Base-by-base conservation (phyloP, 1,284 basidiomycete genomes). In the Malassezia equina region DNA sequence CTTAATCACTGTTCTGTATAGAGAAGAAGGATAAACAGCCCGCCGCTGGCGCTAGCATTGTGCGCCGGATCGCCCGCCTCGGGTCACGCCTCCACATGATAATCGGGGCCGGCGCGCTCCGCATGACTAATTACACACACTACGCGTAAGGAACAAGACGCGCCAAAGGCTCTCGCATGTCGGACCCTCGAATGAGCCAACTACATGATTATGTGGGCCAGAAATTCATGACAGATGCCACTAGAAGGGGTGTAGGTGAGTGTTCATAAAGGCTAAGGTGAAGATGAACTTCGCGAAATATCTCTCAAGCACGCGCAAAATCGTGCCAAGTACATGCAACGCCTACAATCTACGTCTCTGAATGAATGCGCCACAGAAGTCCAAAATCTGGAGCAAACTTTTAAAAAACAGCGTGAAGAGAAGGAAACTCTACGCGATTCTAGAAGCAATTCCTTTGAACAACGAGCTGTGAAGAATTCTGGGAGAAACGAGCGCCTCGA, bases 401-500 rank as follows among this genome's bases (percentile, higher is more conserved):
- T 41, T 15, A 32, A 33, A 33, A 23, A 15, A 42, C 47, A 36
- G 5, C 48, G 48, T n/a, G 54, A 56, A 7, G 24, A n/a, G 7
- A 28, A 27, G 8, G 25, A 47, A 17, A 23, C 21, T 2, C 19
- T 51, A 7, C 27, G 29, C 2, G 28, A 31, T 7, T 57, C 55
- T 27, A 43, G 55, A 17, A 41, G 34, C 6, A n/a, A 4, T 2
- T 19, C 36, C 3, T 57, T 57, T 25, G 40, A 33, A 1, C 23
- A 33, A 21, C 21, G 28, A 28, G 13, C 25, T 24, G 25, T 24
- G 3, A 4, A 4, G 12, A 19, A 17, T 4, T 19, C 47, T 2
- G 7, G 9, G 4, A 43, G 55, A 2, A 57, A 57, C 23, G 50
- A 57, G 28, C 43, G 49, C 7, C 39, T 57, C 12, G 55, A 57